phyloP scores from a whole-genome alignment of 129 eudicot genomes.

The Chrysanthemum lavandulifolium region DNA sequence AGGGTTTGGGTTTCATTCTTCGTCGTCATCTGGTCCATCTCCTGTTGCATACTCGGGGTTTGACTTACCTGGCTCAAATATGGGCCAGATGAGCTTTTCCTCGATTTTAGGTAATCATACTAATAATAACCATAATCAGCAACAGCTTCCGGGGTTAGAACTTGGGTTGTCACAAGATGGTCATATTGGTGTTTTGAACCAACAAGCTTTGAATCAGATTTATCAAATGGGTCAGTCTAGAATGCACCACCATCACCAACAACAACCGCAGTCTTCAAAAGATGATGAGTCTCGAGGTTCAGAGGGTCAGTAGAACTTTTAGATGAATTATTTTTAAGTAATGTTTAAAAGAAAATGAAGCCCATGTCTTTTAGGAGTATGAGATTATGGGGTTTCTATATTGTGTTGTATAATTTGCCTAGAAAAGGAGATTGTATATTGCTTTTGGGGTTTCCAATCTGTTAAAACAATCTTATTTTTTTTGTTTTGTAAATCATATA shows the following conservation, averaged over 20 bases:
- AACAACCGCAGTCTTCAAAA: constrained; percentile 50
- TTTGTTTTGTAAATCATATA: constrained; percentile 21
- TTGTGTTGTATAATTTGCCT: constrained; percentile 29
- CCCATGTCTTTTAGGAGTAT: constrained; percentile 17
- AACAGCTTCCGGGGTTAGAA: constrained; percentile 73
- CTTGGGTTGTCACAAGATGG: constrained; percentile 83
- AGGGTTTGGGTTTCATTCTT: constrained; percentile 46
- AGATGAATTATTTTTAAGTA: constrained; percentile 11
- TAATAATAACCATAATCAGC: constrained; percentile 30
- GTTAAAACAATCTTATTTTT: constrained; percentile 3
- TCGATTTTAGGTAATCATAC: constrained; percentile 62
- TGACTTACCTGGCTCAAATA: constrained; percentile 48
- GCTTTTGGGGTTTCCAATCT: constrained; percentile 28
- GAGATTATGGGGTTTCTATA: constrained; percentile 25
- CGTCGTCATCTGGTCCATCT: constrained; percentile 47
- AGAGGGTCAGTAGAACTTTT: constrained; percentile 39
- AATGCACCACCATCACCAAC: constrained; percentile 38
- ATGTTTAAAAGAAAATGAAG: constrained; percentile 12
- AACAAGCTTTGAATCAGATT: constrained; percentile 65
- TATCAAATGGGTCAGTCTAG: constrained; percentile 81
- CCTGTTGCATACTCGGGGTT: constrained; percentile 57
- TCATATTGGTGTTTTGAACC: constrained; percentile 66
- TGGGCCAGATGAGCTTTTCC: constrained; percentile 70
- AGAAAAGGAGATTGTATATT: constrained; percentile 29
- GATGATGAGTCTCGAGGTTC: constrained; percentile 92